These are phyloP conservation scores for Suhomyces anneliseae DNA, from an alignment of 1,139 yeast genomes.

Conservation along the genomic window DNA sequence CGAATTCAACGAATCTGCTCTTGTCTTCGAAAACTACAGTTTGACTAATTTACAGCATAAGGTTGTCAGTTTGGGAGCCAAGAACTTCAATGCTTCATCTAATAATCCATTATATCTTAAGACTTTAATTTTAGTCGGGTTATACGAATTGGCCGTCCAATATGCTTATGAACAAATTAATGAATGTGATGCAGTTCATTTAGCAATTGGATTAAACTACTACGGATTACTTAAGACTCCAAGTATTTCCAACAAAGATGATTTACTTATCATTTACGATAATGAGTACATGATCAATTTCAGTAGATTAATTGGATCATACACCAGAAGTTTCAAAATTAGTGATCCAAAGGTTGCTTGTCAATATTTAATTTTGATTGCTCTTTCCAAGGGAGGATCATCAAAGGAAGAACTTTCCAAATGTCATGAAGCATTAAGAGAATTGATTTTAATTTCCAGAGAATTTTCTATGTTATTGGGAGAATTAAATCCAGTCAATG, in stretches of 20 bases:
- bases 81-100: constrained; percentile 64
- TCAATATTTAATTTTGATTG: constrained; percentile 77
- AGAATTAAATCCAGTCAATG: constrained; percentile 63
- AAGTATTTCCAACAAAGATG: constrained; percentile 28
- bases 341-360: constrained; percentile 90
- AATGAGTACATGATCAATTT: constrained; percentile 52
- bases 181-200: constrained; percentile 88
- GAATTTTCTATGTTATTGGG: constrained; percentile 83
- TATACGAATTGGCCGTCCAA: constrained; percentile 79
- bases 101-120: constrained; percentile 77
- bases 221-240: constrained; percentile 68
- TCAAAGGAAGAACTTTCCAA: constrained; percentile 49
- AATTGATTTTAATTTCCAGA: constrained; percentile 80
- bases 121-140: constrained; percentile 70
- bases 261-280: constrained; percentile 34
- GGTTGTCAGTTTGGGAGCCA: constrained; percentile 70
- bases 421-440: constrained; percentile 80
- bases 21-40: constrained; percentile 71
- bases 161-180: constrained; percentile 60
- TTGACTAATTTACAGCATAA: constrained; percentile 73
- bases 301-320: constrained; percentile 62
- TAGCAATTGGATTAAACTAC: constrained; percentile 78
- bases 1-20: constrained; percentile 37
- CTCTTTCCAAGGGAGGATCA: constrained; percentile 47
- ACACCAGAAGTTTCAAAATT: constrained; percentile 77